A percentile compares a stretch with the other conserved stretches of the same genome.
phyloP scores from a whole-genome alignment of 352 stramenopile species.

The Globisporangium acanthophoron region DNA sequence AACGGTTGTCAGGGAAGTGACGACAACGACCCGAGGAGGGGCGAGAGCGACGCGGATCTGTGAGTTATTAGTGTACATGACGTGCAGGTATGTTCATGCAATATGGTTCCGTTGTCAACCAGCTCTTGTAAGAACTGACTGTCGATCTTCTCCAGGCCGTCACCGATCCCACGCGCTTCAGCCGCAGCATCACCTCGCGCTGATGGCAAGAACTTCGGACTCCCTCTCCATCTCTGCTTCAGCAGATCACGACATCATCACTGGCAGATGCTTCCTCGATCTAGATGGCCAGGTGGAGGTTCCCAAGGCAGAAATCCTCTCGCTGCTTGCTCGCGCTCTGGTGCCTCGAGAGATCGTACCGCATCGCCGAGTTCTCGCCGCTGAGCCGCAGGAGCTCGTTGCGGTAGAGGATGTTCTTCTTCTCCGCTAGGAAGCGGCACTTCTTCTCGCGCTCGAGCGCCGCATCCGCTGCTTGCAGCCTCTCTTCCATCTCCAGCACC shows the following conservation, averaged over 20 bases:
- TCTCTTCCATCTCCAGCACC: conserved; percentile 26
- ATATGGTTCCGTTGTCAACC: background rate
- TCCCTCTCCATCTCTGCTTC: too few species aligned
- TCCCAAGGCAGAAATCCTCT: conserved; percentile 21
- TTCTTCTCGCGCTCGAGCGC: conserved; percentile 57
- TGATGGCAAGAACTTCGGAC: too few species aligned
- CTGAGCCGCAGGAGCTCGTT: conserved; percentile 52
- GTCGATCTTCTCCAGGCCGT: conserved; percentile 10
- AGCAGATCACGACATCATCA: too few species aligned
- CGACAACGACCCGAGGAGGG: background rate
- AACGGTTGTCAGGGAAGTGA: background rate
- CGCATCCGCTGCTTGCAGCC: conserved; percentile 26
- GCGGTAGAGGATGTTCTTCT: conserved; percentile 74
- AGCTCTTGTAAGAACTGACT: conserved; percentile 1
- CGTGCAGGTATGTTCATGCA: background rate
- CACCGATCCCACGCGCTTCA: background rate
- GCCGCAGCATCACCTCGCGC: background rate
- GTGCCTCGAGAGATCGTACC: conserved; percentile 22
- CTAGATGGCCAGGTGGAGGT: conserved; percentile 23
- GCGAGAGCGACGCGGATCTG: background rate
- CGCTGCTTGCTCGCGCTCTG: conserved; percentile 12
- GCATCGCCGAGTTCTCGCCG: conserved; percentile 49
- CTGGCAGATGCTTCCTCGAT: background rate
- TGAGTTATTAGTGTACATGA: background rate
- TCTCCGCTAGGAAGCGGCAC: conserved; percentile 62